Evolutionary conservation across 78 protist genomes (phyloP).

Genomic region (Dictyostelium brefeldianum): DNA sequence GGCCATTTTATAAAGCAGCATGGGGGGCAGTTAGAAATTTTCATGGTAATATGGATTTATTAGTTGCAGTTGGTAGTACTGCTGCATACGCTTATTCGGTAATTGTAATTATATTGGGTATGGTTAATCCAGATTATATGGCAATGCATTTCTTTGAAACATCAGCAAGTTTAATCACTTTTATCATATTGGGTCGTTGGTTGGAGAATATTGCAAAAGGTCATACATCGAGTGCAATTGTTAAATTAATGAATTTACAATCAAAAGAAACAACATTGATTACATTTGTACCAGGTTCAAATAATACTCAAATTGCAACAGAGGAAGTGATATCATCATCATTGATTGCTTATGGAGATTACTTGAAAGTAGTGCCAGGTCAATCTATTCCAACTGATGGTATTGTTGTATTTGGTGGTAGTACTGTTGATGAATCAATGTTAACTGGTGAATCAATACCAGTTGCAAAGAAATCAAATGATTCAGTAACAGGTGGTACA

Average conservation of each 20-base stretch:
- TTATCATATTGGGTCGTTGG: conserved; percentile 92
- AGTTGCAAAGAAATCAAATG: conserved; percentile 83
- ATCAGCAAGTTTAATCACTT: conserved; percentile 88
- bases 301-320: not conserved
- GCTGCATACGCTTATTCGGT: conserved; percentile 91
- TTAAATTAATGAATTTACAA: conserved; percentile 80
- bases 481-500: conserved; percentile 94
- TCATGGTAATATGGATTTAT: conserved; percentile 81
- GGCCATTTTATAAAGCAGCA: conserved; percentile 24
- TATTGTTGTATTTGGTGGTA: conserved; percentile 46
- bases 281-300: not conserved
- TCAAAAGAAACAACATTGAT: conserved; percentile 69
- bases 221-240: conserved; percentile 91
- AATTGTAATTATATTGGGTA: conserved; percentile 39
- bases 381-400: conserved; percentile 90
- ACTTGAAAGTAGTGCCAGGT: conserved; percentile 85
- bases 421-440: conserved; percentile 93
- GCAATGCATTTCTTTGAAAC: conserved; percentile 86
- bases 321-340: conserved; percentile 57
- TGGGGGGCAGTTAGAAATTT: conserved; percentile 48
- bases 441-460: conserved; percentile 95
- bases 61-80: conserved; percentile 72
- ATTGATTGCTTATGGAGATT: conserved; percentile 84
- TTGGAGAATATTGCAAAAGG: conserved; percentile 95
- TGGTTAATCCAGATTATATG: conserved; percentile 31